Evolutionary conservation across 2,329 filamentous ascomycete species (phyloP), one percentile per base, ranked within the genome.

Genomic region (Zymoseptoria brevis): DNA sequence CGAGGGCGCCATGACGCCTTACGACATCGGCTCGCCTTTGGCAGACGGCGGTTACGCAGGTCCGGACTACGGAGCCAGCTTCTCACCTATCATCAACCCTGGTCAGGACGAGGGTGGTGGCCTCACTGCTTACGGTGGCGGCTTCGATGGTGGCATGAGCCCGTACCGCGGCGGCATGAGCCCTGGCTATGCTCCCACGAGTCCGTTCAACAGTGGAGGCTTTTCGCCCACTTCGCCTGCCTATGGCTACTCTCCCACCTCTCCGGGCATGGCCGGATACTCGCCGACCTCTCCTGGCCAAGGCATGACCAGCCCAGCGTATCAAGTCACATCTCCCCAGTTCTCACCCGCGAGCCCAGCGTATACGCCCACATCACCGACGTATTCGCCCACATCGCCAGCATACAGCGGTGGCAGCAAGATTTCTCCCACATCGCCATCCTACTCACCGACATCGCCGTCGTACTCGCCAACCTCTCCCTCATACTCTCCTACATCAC

Each of bases 1-100:
- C 61, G 78, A 80, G 61, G 94, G 94, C 66, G 90, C 90, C 57
- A 90, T 91, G 50, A 99, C 94, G 8, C 95, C 95, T 1, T 99
- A 99, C 75, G 94, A 97, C 72, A 79, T 81, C 63, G 83, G 81
- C 41, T 86, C 84, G 13, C 85, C 85, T 8, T 80, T 84, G 70
- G 80, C 83, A 63, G 84, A 87, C 66, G 81, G 77, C 56, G 78
- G 79, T 29, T 83, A 80, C 68, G 78, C 80, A 22, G 88, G 88
- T 50, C 78, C 80, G 29, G 81, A 84, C 62, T 83, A 82, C 58
- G 81, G 83, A 62, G 81, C 83, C 29, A 77, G 77, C 45, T 87
- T 87, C 81, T 94, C 89, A 35, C 89, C 89, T 54, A 90, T 94
- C 69, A 85, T 89, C 66, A 64, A 71, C 30, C 81, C 84, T 55